Conservation (phyloP, 768 basidiomycete species). For the Phylloporus arenicola region DNA sequence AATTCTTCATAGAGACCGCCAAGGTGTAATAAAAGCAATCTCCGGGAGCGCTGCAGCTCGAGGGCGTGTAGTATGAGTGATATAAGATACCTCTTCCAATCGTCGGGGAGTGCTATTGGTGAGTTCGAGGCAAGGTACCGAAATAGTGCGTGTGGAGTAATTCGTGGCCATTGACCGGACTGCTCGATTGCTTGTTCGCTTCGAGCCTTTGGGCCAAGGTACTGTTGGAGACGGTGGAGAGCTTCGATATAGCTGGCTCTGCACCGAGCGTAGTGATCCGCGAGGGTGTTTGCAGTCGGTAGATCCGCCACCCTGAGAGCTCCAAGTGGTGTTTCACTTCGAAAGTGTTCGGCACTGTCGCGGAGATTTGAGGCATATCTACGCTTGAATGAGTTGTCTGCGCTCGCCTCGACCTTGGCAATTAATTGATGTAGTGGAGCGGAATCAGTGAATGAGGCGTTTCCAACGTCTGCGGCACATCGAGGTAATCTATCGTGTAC, state of each 20-base stretch:
- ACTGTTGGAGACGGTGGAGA: neutral
- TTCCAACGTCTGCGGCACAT: neutral
- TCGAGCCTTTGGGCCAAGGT: conserved; percentile 8
- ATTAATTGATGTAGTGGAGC: neutral
- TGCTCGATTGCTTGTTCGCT: conserved; percentile 9
- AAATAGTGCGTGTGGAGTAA: conserved; percentile 28
- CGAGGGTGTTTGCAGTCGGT: neutral
- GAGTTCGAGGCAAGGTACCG: conserved; percentile 23
- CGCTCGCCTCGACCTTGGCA: neutral
- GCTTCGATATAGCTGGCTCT: neutral
- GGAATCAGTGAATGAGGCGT: neutral
- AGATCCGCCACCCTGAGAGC: neutral
- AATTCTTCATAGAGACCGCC: neutral
- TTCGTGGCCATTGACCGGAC: conserved; percentile 32
- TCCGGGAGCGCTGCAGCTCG: conserved; percentile 22
- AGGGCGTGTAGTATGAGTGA: conserved; percentile 24
- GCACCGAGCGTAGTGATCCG: neutral
- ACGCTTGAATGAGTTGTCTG: neutral
- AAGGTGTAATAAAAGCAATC: neutral
- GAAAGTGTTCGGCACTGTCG: neutral
- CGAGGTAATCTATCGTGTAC: neutral
- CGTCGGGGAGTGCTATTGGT: neutral
- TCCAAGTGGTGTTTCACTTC: neutral
- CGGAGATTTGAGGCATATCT: neutral
- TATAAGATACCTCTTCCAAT: conserved; percentile 29